Percentiles rank a stretch among this genome's conserved stretches.
Conservation (phyloP, 2,329 filamentous ascomycete species). For the Sclerotinia spermophila region DNA sequence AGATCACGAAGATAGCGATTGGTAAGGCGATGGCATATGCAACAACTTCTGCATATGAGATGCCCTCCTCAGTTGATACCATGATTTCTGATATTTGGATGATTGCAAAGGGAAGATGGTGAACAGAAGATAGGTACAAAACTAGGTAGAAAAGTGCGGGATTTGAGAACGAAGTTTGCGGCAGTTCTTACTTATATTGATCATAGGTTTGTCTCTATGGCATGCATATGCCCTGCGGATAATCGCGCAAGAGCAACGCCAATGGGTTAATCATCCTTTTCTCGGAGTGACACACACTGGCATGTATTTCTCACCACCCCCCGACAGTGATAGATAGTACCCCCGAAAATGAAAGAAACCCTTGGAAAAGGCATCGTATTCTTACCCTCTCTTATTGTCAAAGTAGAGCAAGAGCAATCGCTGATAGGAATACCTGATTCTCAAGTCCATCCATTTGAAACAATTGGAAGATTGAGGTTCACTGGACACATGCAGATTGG, state of each 20-base stretch:
- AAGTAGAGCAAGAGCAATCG: not conserved
- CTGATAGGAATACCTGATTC: not conserved
- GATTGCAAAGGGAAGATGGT: too few relatives aligned
- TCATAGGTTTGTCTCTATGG: too few relatives aligned
- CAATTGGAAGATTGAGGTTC: not conserved
- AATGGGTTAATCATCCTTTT: not conserved
- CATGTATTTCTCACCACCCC: not conserved
- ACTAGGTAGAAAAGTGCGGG: not conserved
- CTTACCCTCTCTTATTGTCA: not conserved
- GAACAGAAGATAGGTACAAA: not conserved
- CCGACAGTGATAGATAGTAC: not conserved
- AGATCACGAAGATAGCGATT: slow-evolving; percentile 28
- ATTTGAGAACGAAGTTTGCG: too few relatives aligned
- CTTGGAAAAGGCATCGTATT: not conserved
- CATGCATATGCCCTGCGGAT: not conserved
- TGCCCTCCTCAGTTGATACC: slow-evolving; percentile 26
- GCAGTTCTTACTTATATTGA: not conserved
- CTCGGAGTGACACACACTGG: not conserved
- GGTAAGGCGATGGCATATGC: slow-evolving; percentile 23
- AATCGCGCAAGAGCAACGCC: not conserved
- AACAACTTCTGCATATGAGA: slow-evolving; percentile 30
- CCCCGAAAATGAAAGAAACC: too few relatives aligned
- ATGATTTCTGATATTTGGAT: slow-evolving; percentile 17
- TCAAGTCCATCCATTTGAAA: not conserved
- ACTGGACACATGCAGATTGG: too few relatives aligned